Evolutionary conservation across 2,329 filamentous ascomycete species (phyloP).

Genomic region (Leptographium lundbergii): DNA sequence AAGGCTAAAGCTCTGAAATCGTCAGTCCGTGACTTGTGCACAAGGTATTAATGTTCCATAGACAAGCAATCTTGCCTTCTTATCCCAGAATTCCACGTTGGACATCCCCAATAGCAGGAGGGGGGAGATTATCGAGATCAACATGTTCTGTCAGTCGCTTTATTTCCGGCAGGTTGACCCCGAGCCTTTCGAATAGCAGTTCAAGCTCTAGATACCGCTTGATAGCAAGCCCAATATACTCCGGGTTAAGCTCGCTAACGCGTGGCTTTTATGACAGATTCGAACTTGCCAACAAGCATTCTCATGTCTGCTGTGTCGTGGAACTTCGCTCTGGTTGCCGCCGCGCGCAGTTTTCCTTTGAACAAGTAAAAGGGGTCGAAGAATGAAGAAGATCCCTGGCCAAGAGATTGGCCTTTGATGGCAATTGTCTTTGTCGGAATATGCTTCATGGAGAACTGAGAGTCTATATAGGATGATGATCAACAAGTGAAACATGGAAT

Average conservation of each 20-base stretch:
- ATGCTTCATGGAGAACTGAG: neutral
- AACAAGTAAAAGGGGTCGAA: neutral
- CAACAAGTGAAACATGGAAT: neutral
- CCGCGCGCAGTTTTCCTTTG: constrained; percentile 1
- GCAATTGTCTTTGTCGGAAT: neutral
- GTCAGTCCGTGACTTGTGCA: no score
- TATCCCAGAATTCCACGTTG: no score
- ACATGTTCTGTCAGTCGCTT: neutral
- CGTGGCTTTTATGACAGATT: neutral
- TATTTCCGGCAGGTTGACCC: neutral
- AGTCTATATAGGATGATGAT: neutral
- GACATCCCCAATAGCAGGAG: no score
- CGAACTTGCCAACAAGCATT: neutral
- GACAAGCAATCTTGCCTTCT: no score
- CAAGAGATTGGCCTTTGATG: neutral
- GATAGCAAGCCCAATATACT: neutral
- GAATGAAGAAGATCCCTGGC: neutral
- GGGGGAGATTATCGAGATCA: neutral
- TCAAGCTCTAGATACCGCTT: neutral
- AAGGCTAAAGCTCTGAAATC: no score
- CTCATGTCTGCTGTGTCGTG: neutral
- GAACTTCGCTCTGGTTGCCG: neutral
- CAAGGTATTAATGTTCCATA: no score
- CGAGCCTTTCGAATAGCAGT: neutral
- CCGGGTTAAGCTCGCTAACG: no score